Conservation (phyloP, 441 rosid species). For the Erysimum cheiri region DNA sequence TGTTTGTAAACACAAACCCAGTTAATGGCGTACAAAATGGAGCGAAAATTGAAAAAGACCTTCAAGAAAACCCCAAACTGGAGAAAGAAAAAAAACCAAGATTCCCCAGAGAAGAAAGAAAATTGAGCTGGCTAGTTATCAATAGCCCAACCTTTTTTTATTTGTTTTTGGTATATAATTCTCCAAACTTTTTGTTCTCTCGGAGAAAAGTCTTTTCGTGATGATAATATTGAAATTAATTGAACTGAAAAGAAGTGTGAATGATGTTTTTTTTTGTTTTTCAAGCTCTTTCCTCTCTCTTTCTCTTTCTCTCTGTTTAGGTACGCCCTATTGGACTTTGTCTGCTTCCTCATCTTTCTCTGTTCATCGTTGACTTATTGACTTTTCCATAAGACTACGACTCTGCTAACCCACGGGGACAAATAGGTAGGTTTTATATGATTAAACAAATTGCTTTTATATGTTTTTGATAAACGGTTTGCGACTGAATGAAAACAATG, state of each 20-base stretch:
- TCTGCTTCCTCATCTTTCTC: conserved; percentile 31
- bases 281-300: conserved; percentile 36
- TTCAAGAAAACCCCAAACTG: not conserved
- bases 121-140: conserved; percentile 9
- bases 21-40: conserved; percentile 26
- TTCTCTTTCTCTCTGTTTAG: conserved; percentile 8
- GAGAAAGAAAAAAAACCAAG: conserved; percentile 8
- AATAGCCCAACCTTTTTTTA: conserved; percentile 1
- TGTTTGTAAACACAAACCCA: conserved; percentile 37
- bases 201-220: conserved; percentile 25
- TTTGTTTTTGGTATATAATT: not conserved
- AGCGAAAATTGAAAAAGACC: conserved; percentile 8
- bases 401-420: not conserved
- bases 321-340: conserved; percentile 38
- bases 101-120: conserved; percentile 6
- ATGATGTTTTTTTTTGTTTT: not conserved
- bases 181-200: conserved; percentile 18
- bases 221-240: not conserved
- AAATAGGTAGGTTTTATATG: not conserved
- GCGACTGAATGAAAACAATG: too few relatives aligned
- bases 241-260: conserved; percentile 26
- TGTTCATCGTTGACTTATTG: conserved; percentile 44
- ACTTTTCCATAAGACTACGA: conserved; percentile 21
- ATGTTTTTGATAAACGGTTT: not conserved
- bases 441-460: not conserved